Evolutionary conservation across 2,329 filamentous ascomycete species (phyloP).

Genomic region (Chaetomium strumarium): DNA sequence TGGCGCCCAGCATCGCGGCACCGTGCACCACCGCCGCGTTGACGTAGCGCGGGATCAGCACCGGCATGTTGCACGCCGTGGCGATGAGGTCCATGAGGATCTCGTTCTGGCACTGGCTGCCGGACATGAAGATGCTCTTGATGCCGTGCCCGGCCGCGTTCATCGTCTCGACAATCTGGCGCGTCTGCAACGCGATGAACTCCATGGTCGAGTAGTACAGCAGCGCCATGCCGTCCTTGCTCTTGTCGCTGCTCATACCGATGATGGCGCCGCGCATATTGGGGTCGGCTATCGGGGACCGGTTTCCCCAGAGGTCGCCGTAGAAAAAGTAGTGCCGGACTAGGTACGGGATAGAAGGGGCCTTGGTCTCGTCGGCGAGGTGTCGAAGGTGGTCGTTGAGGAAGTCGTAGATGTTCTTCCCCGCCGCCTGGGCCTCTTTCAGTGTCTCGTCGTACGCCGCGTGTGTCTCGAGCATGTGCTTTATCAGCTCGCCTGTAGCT

Average conservation of each 20-base stretch:
- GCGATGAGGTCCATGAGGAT: constrained; percentile 89
- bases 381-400: constrained; percentile 81
- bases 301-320: constrained; percentile 94
- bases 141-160: constrained; percentile 84
- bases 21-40: constrained; percentile 95
- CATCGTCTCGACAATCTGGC: constrained; percentile 92
- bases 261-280: constrained; percentile 89
- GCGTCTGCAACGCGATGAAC: constrained; percentile 95
- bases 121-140: constrained; percentile 95
- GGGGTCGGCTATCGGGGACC: constrained; percentile 85
- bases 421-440: constrained; percentile 72
- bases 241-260: constrained; percentile 81
- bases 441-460: constrained; percentile 78
- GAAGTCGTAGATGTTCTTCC: constrained; percentile 90
- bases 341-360: constrained; percentile 76
- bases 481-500: constrained; percentile 88
- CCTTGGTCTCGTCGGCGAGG: constrained; percentile 61
- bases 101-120: constrained; percentile 93
- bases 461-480: constrained; percentile 92
- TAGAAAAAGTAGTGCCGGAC: constrained; percentile 98
- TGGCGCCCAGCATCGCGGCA: constrained; percentile 96
- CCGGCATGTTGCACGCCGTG: constrained; percentile 84
- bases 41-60: constrained; percentile 88
- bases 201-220: constrained; percentile 97
- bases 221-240: constrained; percentile 77